A percentile compares a stretch with the other conserved stretches of the same genome.
phyloP scores from a whole-genome alignment of 495 filamentous ascomycete genomes.

The Hypomontagnella submonticulosa region DNA sequence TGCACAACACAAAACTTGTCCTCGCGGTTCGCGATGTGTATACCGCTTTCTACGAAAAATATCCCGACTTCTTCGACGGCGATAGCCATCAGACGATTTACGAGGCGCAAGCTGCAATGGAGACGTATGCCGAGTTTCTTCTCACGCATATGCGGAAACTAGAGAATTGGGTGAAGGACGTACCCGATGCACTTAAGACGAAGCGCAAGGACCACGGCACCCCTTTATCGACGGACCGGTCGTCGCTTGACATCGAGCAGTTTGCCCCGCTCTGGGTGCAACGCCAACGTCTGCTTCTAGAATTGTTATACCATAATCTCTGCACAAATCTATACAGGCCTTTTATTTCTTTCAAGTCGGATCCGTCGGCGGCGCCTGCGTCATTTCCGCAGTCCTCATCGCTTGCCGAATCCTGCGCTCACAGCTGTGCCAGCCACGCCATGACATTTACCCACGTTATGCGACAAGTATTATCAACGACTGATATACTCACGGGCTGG shows the following conservation, averaged over 20 bases:
- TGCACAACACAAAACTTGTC: slow-evolving; percentile 53
- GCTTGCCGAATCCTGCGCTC: slow-evolving; percentile 47
- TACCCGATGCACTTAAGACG: slow-evolving; percentile 55
- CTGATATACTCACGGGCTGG: slow-evolving; percentile 60
- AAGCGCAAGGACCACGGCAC: slow-evolving; percentile 48
- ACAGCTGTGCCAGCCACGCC: slow-evolving; percentile 58
- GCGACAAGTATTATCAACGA: slow-evolving; percentile 59
- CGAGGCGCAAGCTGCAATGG: slow-evolving; percentile 27
- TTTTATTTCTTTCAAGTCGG: slow-evolving; percentile 54
- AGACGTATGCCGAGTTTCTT: slow-evolving; percentile 47
- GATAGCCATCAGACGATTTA: slow-evolving; percentile 15
- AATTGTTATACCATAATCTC: slow-evolving; percentile 62
- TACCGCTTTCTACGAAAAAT: slow-evolving; percentile 48
- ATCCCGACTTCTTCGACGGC: slow-evolving; percentile 24
- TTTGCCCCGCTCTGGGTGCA: slow-evolving; percentile 55
- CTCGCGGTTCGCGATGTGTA: slow-evolving; percentile 53
- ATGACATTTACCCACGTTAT: slow-evolving; percentile 62
- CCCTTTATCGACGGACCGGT: slow-evolving; percentile 57
- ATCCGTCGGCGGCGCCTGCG: slow-evolving; percentile 9
- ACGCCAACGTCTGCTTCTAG: slow-evolving; percentile 62
- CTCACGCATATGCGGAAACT: slow-evolving; percentile 40
- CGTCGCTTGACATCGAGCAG: slow-evolving; percentile 52
- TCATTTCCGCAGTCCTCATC: slow-evolving; percentile 3
- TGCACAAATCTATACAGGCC: slow-evolving; percentile 59
- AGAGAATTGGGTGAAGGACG: slow-evolving; percentile 51